Base-by-base conservation (phyloP, 257 asterid genomes). In the Solanum lycopersicoides region DNA sequence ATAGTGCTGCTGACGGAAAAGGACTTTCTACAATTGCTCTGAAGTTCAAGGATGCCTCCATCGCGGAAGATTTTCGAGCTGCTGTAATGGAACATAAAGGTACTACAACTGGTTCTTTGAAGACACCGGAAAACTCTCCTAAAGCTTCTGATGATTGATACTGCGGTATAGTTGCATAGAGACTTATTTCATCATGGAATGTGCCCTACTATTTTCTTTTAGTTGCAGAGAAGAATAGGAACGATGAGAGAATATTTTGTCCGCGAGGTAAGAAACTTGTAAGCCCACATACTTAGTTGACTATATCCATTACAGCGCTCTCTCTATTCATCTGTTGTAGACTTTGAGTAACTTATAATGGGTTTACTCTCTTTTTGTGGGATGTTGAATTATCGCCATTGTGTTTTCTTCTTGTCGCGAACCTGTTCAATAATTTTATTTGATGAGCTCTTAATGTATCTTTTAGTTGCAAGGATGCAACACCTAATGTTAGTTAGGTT, bases 111-210 rank as follows among this genome's bases (percentile, higher is more conserved):
- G 92, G 45, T 34, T 84, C 92, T 65, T 82, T 91, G 74, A 92
- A 93, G 90, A 94, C 99, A 59, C 99, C 99, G 4, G 99, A 97
- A 79, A 94, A 91, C 86, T 95, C 98, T 82, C 99, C 98, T 66
- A 89, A 95, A 93, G 94, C 93, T 74, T 87, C 92, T 2, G 94
- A 94, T 60, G 95, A 91, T 30, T 92, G 90, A 87, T n/a, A 9
- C 60, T 10, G 85, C 69, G 30, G 63, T 47, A 47, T 60, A 65
- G 45, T 66, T 66, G 82, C 63, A 28, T 44, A 68, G 87, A 28
- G 16, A 41, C 65, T 39, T 23, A 21, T 83, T 83, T 37, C 77
- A 16, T 39, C 79, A 84, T 34, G 87, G 45, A 84, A 82, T 50
- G 85, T 30, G 85, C 69, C 85, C 69, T 82, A 50, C 69, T 82